phyloP scores from a whole-genome alignment of 176 grass and related monocot species.

The Guadua angustifolia region DNA sequence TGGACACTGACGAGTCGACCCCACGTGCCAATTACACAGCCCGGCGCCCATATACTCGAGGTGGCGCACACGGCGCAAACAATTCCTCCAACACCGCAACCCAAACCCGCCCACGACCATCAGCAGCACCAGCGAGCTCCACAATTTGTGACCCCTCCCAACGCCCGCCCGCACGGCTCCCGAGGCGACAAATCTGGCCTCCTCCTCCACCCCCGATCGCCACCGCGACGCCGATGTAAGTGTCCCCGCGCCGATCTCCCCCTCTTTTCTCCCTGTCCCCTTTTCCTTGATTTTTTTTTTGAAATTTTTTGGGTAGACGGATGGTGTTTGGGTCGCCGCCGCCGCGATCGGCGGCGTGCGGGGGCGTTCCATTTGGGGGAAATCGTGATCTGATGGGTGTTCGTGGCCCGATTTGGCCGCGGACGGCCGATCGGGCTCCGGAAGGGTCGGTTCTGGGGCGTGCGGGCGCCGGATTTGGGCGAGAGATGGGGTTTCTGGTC shows the following conservation, averaged over 20 bases:
- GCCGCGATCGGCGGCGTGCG: conserved; percentile 39
- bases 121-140: conserved; percentile 41
- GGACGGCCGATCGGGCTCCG: neutral
- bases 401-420: conserved; percentile 21
- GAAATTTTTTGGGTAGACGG: conserved; percentile 15
- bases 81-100: too few relatives aligned
- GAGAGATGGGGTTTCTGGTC: neutral
- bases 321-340: neutral
- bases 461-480: conserved; percentile 33
- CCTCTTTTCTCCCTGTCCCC: too few relatives aligned
- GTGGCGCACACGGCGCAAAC: too few relatives aligned
- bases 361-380: neutral
- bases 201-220: conserved; percentile 3
- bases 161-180: conserved; percentile 42
- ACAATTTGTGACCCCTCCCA: conserved; percentile 29
- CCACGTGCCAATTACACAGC: neutral
- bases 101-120: neutral
- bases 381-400: neutral
- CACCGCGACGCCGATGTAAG: conserved; percentile 63
- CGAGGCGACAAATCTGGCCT: conserved; percentile 51
- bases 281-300: neutral
- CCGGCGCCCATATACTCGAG: neutral
- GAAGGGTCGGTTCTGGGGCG: neutral
- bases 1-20: neutral
- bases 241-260: conserved; percentile 23